phyloP scores from a whole-genome alignment of 257 asterid genomes.

The Mitragyna speciosa region DNA sequence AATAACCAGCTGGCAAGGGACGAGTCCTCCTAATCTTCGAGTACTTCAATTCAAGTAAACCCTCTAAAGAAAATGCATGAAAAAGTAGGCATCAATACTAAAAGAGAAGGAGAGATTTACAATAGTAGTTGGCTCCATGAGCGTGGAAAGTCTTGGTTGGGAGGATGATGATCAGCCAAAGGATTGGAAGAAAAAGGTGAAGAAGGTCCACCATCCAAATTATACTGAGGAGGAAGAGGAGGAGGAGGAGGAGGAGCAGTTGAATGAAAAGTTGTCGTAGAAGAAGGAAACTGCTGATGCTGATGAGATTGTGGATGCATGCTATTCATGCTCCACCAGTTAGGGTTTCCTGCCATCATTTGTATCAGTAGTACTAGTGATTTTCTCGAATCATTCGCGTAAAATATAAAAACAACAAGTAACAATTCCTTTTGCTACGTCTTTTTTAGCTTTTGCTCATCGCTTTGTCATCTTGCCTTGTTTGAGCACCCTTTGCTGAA shows the following conservation, averaged over 20 bases:
- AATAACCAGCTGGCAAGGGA: background rate
- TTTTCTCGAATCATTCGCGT: background rate
- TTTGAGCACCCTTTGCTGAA: slow-evolving; percentile 39
- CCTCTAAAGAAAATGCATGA: background rate
- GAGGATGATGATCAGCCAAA: slow-evolving; percentile 30
- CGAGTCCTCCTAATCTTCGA: background rate
- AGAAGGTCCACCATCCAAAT: slow-evolving; percentile 32
- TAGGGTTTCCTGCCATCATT: slow-evolving; percentile 98
- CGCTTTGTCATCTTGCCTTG: slow-evolving; percentile 41
- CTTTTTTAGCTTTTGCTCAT: slow-evolving; percentile 15
- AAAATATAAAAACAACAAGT: background rate
- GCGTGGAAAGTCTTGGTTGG: slow-evolving; percentile 48
- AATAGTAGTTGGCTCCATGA: slow-evolving; percentile 71
- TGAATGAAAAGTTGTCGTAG: slow-evolving; percentile 14
- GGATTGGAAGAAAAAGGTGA: slow-evolving; percentile 12
- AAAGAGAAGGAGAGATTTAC: slow-evolving; percentile 24
- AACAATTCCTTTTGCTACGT: slow-evolving; percentile 10
- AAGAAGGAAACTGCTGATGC: slow-evolving; percentile 23
- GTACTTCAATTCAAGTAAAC: background rate
- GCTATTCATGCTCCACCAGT: slow-evolving; percentile 67
- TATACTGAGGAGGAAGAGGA: slow-evolving; percentile 18
- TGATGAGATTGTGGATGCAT: slow-evolving; percentile 39
- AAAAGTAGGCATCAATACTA: background rate
- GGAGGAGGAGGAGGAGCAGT: slow-evolving; percentile 14
- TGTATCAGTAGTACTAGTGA: slow-evolving; percentile 14